Percentiles rank a stretch among this genome's conserved stretches.
Conservation (phyloP, 768 basidiomycete species). For the Amanita subjunquillea region DNA sequence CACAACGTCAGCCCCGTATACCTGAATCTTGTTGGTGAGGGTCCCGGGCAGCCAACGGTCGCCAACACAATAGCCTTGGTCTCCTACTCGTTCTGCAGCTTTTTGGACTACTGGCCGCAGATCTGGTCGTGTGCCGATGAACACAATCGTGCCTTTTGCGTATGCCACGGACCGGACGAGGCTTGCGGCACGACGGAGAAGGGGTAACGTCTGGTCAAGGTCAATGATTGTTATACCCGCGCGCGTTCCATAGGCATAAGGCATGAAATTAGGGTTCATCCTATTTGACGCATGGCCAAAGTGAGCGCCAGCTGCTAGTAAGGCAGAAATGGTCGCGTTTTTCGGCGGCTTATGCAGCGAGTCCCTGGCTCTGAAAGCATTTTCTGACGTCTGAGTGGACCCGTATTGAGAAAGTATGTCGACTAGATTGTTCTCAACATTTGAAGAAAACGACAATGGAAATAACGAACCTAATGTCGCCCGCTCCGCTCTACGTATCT, state of each 20-base stretch:
- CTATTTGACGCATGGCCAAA: slow-evolving; percentile 80
- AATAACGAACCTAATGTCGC: slow-evolving; percentile 39
- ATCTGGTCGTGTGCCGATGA: slow-evolving; percentile 83
- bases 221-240: slow-evolving; percentile 90
- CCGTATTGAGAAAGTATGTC: slow-evolving; percentile 60
- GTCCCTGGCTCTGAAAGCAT: slow-evolving; percentile 66
- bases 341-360: slow-evolving; percentile 54
- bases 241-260: slow-evolving; percentile 89
- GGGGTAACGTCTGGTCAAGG: slow-evolving; percentile 86
- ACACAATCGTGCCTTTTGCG: slow-evolving; percentile 76
- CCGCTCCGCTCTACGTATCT: slow-evolving; percentile 44
- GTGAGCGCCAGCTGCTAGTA: slow-evolving; percentile 89
- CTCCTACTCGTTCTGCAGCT: slow-evolving; percentile 70
- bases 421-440: slow-evolving; percentile 29
- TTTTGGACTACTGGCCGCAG: slow-evolving; percentile 64
- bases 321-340: slow-evolving; percentile 74
- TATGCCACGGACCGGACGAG: slow-evolving; percentile 76
- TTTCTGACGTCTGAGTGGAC: slow-evolving; percentile 63
- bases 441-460: background rate
- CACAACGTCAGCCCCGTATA: slow-evolving; percentile 54
- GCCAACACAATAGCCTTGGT: slow-evolving; percentile 76
- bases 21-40: slow-evolving; percentile 73
- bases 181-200: slow-evolving; percentile 83
- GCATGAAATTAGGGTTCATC: slow-evolving; percentile 83
- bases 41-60: slow-evolving; percentile 95